These are phyloP conservation scores for Solanum stenotomum DNA, from an alignment of 257 asterid species.

Conservation along the genomic window DNA sequence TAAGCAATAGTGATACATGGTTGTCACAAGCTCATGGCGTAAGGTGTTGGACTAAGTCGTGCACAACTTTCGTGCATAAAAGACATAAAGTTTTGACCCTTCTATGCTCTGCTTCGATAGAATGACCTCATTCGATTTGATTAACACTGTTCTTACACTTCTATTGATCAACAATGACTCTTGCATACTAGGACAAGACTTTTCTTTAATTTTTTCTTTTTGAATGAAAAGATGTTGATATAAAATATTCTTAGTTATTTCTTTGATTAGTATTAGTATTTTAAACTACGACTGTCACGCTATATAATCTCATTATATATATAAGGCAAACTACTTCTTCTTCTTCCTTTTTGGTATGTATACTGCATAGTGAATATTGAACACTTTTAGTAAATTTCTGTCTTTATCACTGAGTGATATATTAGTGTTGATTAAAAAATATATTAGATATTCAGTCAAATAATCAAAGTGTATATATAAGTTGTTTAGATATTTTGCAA, in stretches of 20 bases:
- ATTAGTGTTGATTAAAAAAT: too few species aligned
- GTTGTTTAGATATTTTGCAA: background rate
- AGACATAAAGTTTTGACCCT: background rate
- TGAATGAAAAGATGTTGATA: background rate
- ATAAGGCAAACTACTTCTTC: background rate
- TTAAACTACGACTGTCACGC: background rate
- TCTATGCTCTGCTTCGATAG: background rate
- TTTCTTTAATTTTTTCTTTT: background rate
- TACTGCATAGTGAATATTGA: background rate
- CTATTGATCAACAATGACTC: background rate
- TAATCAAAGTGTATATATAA: background rate
- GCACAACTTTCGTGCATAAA: background rate
- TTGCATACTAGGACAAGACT: background rate
- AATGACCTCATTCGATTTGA: background rate
- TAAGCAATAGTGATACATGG: background rate
- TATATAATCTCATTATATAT: background rate
- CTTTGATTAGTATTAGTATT: background rate
- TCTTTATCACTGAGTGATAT: background rate
- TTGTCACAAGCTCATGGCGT: background rate
- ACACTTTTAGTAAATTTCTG: background rate
- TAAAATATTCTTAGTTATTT: background rate
- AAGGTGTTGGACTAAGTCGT: background rate
- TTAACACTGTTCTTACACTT: accelerated
- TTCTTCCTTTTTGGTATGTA: background rate
- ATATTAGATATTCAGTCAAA: accelerated